Conservation (phyloP, 2,329 filamentous ascomycete genomes). For the Leptographium galeiforme region DNA sequence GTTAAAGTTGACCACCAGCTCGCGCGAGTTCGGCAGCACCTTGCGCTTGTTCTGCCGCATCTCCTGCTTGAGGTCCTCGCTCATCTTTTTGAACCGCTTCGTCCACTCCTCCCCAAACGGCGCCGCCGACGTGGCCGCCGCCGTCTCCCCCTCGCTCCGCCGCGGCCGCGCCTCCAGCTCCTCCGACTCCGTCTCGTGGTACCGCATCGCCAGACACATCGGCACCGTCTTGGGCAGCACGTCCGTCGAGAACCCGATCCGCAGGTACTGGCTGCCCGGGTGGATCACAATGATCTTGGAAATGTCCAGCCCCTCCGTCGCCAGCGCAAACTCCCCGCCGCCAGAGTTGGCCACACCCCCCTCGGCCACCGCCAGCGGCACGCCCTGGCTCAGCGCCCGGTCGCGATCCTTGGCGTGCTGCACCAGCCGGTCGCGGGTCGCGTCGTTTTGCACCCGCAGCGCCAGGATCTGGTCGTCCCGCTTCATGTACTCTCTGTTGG, state of each 20-base stretch:
- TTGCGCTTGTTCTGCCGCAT: slow-evolving; percentile 92
- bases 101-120: slow-evolving; percentile 75
- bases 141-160: slow-evolving; percentile 45
- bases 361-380: slow-evolving; percentile 34
- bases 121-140: slow-evolving; percentile 53
- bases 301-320: slow-evolving; percentile 52
- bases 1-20: slow-evolving; percentile 91
- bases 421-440: slow-evolving; percentile 68
- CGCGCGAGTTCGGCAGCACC: slow-evolving; percentile 93
- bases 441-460: slow-evolving; percentile 76
- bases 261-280: slow-evolving; percentile 85
- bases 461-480: slow-evolving; percentile 93
- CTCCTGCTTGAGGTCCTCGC: slow-evolving; percentile 70
- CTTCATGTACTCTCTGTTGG: slow-evolving; percentile 79
- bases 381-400: slow-evolving; percentile 62
- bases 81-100: slow-evolving; percentile 68
- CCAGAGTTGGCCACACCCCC: slow-evolving; percentile 41
- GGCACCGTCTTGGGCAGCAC: slow-evolving; percentile 87
- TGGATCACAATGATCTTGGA: slow-evolving; percentile 93
- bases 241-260: slow-evolving; percentile 91
- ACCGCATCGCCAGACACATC: slow-evolving; percentile 78
- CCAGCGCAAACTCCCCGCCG: slow-evolving; percentile 30
- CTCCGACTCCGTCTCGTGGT: slow-evolving; percentile 68
- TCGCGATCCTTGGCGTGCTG: slow-evolving; percentile 81
- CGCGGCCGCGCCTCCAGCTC: slow-evolving; percentile 67